Evolutionary conservation across 441 rosid genomes (phyloP), one percentile per base, ranked within the genome.

Genomic region (Raphanus hybrid): DNA sequence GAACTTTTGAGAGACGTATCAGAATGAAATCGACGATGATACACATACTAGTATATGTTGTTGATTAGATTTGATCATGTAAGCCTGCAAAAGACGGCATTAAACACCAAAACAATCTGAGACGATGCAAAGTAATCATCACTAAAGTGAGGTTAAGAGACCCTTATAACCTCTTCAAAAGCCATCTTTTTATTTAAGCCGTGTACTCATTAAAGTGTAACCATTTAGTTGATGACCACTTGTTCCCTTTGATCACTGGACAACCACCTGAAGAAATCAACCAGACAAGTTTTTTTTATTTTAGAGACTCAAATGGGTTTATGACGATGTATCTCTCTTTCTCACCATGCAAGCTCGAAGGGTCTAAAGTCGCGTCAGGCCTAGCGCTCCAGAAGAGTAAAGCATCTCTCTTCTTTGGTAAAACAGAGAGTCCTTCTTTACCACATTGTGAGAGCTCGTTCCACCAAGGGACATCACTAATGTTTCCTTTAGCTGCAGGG

Each of bases 221-320:
- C 98, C 98, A 93, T 82, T 93, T 93, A 32, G 98, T 93, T n/a
- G 96, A 88, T 54, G 98, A 91, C 98, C 98, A 93, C 64, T 93
- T 93, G 77, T 88, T 88, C 64, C 98, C 98, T 76, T 68, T 84
- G 77, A 93, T 89, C 82, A 93, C 96, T 45, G 94, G 87, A 76
- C 96, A 93, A 70, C 97, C 97, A 75, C 97, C 98, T 93, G 82
- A 63, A 45, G 5, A 11, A 52, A 16, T 62, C 70, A 79, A 68
- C 11, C 69, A 67, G 54, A 23, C 0, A 12, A 59, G 11, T 1
- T 65, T 48, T 4, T 64, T 65, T 3, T 20, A 20, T 23, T 23
- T 7, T 12, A 58, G 52, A 75, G 11, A 6, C 16, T 54, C 20
- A 45, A 45, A 45, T 27, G 37, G 12, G 18, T 61, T 23, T 9